phyloP scores from a whole-genome alignment of 495 filamentous ascomycete genomes.

The Trichoderma reesei region DNA sequence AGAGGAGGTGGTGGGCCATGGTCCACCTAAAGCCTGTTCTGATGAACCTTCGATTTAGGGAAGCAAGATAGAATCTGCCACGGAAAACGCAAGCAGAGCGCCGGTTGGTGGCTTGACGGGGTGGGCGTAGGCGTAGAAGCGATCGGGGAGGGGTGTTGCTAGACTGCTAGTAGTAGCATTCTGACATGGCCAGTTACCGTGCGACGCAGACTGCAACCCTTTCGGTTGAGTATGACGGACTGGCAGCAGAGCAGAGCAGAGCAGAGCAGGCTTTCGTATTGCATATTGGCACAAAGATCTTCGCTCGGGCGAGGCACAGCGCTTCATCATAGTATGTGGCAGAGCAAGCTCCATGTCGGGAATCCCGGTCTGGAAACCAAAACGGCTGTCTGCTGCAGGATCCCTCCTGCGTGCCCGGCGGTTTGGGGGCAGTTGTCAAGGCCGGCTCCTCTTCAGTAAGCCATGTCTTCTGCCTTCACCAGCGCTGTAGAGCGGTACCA shows the following conservation, averaged over 20 bases:
- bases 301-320: neutral
- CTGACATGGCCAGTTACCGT: neutral
- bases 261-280: neutral
- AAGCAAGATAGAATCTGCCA: conserved; percentile 5
- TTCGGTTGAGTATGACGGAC: neutral
- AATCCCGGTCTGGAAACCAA: no score
- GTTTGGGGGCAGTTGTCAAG: no score
- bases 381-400: no score
- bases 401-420: no score
- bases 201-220: neutral
- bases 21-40: conserved; percentile 3
- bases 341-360: no score
- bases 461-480: no score
- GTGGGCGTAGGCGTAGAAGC: neutral
- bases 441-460: no score
- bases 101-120: neutral
- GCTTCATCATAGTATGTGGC: no score
- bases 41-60: conserved; percentile 9
- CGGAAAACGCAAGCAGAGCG: conserved; percentile 5
- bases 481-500: no score
- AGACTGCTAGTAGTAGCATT: neutral
- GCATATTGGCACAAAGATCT: neutral
- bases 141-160: neutral
- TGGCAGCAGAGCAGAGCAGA: no score
- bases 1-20: neutral